These are phyloP conservation scores for Rhodotorula toruloides DNA, from an alignment of 768 basidiomycete species.

Conservation along the genomic window DNA sequence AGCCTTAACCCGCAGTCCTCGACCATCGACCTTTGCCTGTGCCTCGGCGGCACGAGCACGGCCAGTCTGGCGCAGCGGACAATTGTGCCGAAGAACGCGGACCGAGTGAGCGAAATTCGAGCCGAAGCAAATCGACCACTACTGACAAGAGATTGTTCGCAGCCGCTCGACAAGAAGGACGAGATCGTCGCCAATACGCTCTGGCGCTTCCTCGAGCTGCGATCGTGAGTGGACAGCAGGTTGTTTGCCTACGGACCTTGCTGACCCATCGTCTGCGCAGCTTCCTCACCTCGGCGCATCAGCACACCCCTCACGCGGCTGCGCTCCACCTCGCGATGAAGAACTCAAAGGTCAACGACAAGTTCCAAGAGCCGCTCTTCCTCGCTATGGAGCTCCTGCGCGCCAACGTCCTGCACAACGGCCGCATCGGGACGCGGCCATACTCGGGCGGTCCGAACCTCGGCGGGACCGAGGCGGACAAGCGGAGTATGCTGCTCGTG, in stretches of 20 bases:
- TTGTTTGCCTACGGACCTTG: conserved; percentile 33
- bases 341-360: conserved; percentile 80
- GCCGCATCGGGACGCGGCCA: conserved; percentile 32
- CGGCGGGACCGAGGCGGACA: conserved; percentile 45
- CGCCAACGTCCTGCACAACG: conserved; percentile 83
- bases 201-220: conserved; percentile 92
- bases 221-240: conserved; percentile 58
- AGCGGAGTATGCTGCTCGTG: conserved; percentile 86
- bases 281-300: conserved; percentile 81
- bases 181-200: conserved; percentile 97
- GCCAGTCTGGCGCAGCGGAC: conserved; percentile 78
- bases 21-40: conserved; percentile 92
- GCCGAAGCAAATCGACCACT: too few species aligned
- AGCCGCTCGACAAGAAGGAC: conserved; percentile 88
- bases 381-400: conserved; percentile 90
- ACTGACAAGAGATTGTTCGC: conserved; percentile 40
- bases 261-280: conserved; percentile 50
- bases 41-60: conserved; percentile 79
- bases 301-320: conserved; percentile 79
- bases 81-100: conserved; percentile 51
- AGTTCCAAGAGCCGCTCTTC: conserved; percentile 95
- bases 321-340: conserved; percentile 82
- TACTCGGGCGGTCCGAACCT: conserved; percentile 39
- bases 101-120: conserved; percentile 22
- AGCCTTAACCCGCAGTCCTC: conserved; percentile 62